phyloP scores from a whole-genome alignment of 139 green algal species.

The Zygnema circumcarinatum region DNA sequence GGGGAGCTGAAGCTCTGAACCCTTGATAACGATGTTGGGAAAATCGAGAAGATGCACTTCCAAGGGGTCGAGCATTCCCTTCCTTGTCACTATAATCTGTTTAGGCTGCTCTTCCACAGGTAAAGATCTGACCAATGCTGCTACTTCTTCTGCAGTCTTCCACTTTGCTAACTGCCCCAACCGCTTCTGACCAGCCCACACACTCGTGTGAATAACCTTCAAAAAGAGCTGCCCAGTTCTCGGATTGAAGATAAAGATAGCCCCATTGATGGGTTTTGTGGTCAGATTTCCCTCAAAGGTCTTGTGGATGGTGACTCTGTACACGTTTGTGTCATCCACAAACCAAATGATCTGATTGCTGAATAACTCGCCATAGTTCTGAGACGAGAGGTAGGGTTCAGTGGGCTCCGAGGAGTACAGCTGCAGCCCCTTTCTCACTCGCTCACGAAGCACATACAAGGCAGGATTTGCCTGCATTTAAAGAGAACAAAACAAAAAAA shows the following conservation, averaged over 20 bases:
- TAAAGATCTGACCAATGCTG: slow-evolving; percentile 91
- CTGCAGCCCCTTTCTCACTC: slow-evolving; percentile 96
- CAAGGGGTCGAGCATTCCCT: slow-evolving; percentile 99
- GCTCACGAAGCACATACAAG: slow-evolving; percentile 98
- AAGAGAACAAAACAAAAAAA: background rate
- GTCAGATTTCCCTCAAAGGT: slow-evolving; percentile 99
- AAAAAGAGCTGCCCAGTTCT: slow-evolving; percentile 96
- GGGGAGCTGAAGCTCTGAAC: slow-evolving; percentile 98
- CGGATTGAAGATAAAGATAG: slow-evolving; percentile 99
- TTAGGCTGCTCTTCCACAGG: slow-evolving; percentile 99
- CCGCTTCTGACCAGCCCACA: slow-evolving; percentile 99
- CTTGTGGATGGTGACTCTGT: slow-evolving; percentile 99
- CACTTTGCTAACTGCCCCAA: slow-evolving; percentile 98
- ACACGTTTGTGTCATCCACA: slow-evolving; percentile 99
- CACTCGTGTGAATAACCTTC: slow-evolving; percentile 98
- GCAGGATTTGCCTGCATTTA: slow-evolving; percentile 99
- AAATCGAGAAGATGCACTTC: slow-evolving; percentile 99
- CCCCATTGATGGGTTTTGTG: slow-evolving; percentile 98
- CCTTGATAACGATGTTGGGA: slow-evolving; percentile 99
- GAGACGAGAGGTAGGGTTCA: slow-evolving; percentile 95
- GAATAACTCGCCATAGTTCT: slow-evolving; percentile 99
- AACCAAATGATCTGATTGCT: slow-evolving; percentile 99
- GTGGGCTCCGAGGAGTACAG: slow-evolving; percentile 98
- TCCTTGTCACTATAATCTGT: slow-evolving; percentile 98
- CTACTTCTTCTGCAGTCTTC: slow-evolving; percentile 99